Evolutionary conservation across 208 protist genomes (phyloP).

Genomic region (Herpetomonas muscarum): DNA sequence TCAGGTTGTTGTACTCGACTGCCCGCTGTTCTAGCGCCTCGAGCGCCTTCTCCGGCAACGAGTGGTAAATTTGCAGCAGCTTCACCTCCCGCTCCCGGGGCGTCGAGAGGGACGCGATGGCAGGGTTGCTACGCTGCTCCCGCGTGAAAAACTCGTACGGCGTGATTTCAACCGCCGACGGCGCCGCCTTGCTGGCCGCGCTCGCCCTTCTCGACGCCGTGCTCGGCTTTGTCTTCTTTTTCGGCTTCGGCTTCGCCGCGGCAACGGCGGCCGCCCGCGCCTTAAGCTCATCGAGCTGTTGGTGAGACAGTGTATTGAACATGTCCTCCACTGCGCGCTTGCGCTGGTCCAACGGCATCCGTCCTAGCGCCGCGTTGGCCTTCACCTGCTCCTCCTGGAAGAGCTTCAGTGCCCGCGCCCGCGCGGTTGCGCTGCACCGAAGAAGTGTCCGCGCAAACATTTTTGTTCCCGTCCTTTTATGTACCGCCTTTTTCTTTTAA

Average conservation of each 20-base stretch:
- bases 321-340: constrained; percentile 25
- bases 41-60: constrained; percentile 48
- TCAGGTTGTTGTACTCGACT: constrained; percentile 14
- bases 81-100: constrained; percentile 45
- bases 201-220: background rate
- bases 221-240: background rate
- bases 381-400: constrained; percentile 50
- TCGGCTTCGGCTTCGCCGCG: constrained; percentile 13
- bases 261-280: constrained; percentile 19
- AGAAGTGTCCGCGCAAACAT: constrained; percentile 27
- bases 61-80: constrained; percentile 64
- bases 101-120: constrained; percentile 30
- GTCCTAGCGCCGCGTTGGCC: constrained; percentile 31
- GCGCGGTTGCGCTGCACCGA: constrained; percentile 6
- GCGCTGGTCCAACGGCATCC: constrained; percentile 33
- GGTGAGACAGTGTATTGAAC: constrained; percentile 39
- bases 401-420: constrained; percentile 40
- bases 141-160: constrained; percentile 63
- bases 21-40: constrained; percentile 36
- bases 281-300: constrained; percentile 27
- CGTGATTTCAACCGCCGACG: constrained; percentile 9
- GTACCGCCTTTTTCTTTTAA: background rate
- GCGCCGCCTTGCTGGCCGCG: background rate
- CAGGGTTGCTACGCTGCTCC: constrained; percentile 58
- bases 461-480: background rate